Base-by-base conservation (phyloP, 352 stramenopile species). In the Pythium coloratum region DNA sequence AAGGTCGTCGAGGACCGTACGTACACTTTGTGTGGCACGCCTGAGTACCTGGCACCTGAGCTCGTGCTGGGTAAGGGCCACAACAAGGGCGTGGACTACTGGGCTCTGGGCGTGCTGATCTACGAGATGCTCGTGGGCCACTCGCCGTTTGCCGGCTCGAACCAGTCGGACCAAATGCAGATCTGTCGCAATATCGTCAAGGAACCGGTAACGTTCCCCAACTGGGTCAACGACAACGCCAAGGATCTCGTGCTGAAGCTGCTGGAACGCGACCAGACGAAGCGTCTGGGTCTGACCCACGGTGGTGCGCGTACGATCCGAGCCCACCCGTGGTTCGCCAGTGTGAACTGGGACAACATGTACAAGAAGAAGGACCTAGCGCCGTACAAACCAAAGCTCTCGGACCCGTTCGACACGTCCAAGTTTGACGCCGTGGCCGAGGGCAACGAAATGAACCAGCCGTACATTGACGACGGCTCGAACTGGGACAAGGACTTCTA, bases 401-500 rank as follows among this genome's bases (percentile, higher is more conserved):
- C 89, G 59, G 77, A 89, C 64, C 75, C 78, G 26, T 89, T 92
- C 46, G 89, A 95, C 67, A 76, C 85, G 28, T 85, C 73, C 57
- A 94, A 95, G 71, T 96, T 96, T 53, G 88, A 94, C 64, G 81
- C 82, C 38, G 94, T 97, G 53, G 82, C 70, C 18, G 84, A 92
- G 24, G 53, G 62, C 38, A 77, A 84, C n/a, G 75, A 91, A 16
- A 69, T 81, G 54, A 60, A 62, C 59, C 46, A 72, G 67, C 64
- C 68, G 16, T 97, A 95, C 69, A 62, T 63, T 12, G 66, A 84
- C 59, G 84, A 94, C 38, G 85, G 83, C 24, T 76, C 76, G 53
- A 71, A 80, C 47, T 97, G 90, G 88, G 89, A 97, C 59, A 78
- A 73, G 47, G 83, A 95, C 57, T 97, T 97, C 64, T 97, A 89